Percentiles rank a stretch among this genome's conserved stretches.
Evolutionary conservation across 2,329 filamentous ascomycete genomes (phyloP).

Genomic region (Colletotrichum aenigma): DNA sequence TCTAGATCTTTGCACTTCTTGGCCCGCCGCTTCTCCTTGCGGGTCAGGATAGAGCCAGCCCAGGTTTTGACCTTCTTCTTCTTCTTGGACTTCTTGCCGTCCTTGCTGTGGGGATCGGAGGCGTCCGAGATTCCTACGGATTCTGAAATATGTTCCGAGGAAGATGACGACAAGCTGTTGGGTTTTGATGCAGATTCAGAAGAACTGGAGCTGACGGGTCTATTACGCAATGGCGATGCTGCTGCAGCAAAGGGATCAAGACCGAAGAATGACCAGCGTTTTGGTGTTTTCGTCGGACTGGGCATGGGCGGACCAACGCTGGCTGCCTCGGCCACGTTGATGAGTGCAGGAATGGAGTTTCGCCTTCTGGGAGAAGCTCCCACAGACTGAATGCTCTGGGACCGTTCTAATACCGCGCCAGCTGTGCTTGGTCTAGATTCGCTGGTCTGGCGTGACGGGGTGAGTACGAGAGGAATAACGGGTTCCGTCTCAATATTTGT

Average conservation of each 20-base stretch:
- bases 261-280: conserved; percentile 67
- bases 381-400: conserved; percentile 38
- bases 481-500: conserved; percentile 8
- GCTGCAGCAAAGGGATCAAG: conserved; percentile 59
- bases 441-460: conserved; percentile 42
- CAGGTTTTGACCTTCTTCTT: conserved; percentile 79
- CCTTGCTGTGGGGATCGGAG: conserved; percentile 33
- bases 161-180: conserved; percentile 25
- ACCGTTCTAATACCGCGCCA: conserved; percentile 68
- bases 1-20: conserved; percentile 29
- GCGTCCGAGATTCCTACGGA: conserved; percentile 18
- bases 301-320: conserved; percentile 39
- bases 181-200: conserved; percentile 38
- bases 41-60: conserved; percentile 70
- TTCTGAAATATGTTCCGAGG: conserved; percentile 41
- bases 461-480: conserved; percentile 36
- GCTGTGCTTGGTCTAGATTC: conserved; percentile 71
- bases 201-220: conserved; percentile 52
- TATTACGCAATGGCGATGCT: conserved; percentile 49
- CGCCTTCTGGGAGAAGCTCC: conserved; percentile 51
- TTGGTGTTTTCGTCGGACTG: conserved; percentile 56
- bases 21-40: conserved; percentile 59
- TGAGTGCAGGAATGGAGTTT: conserved; percentile 63
- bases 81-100: conserved; percentile 49
- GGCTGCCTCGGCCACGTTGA: conserved; percentile 41